Conservation (phyloP, 2,329 filamentous ascomycete species). For the Rutstroemia sp. region DNA sequence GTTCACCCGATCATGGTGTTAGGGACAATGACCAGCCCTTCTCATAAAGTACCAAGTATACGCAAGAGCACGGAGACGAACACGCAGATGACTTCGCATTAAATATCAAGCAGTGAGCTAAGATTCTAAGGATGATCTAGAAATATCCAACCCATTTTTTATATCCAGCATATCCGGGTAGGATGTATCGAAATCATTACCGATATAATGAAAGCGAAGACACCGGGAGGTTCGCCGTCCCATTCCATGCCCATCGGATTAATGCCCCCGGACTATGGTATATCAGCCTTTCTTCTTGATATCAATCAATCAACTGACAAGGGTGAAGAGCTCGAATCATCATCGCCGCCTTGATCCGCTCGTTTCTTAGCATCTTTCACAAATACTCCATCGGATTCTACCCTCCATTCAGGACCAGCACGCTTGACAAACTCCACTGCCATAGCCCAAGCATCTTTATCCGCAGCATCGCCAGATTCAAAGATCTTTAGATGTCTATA, state of each 20-base stretch:
- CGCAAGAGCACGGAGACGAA: too few relatives aligned
- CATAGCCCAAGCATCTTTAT: conserved; percentile 40
- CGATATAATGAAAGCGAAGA: conserved; percentile 19
- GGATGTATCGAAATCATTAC: not conserved
- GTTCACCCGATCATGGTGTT: too few relatives aligned
- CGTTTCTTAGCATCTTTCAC: conserved; percentile 25
- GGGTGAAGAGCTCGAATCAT: not conserved
- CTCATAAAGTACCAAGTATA: too few relatives aligned
- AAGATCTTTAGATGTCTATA: conserved; percentile 41
- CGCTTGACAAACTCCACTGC: conserved; percentile 35
- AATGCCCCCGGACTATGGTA: conserved; percentile 18
- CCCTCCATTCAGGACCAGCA: conserved; percentile 36
- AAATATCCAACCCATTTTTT: not conserved
- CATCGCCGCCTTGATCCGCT: not conserved
- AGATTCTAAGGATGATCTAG: not conserved
- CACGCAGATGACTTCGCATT: too few relatives aligned
- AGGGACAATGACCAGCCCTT: too few relatives aligned
- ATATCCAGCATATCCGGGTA: not conserved
- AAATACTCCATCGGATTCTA: conserved; percentile 40
- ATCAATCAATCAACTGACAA: conserved; percentile 23
- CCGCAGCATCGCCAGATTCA: conserved; percentile 42
- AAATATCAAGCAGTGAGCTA: not conserved
- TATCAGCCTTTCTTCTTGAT: conserved; percentile 7
- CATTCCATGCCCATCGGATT: conserved; percentile 25
- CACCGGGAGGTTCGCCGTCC: conserved; percentile 21